Evolutionary conservation across 148 eudicot genomes (phyloP).

Genomic region (Spergularia bocconei): DNA sequence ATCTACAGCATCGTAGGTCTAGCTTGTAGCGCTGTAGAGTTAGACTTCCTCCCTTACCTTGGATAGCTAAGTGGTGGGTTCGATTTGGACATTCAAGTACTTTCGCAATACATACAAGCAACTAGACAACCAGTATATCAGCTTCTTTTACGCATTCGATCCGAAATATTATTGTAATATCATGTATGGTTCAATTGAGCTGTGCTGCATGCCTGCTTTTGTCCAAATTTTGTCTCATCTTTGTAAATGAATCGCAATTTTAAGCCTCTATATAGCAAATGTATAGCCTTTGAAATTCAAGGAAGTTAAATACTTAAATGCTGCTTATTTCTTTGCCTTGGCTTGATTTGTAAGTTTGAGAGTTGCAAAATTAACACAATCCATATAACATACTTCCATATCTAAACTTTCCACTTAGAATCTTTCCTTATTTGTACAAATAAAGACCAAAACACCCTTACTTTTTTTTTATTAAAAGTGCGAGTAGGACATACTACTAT

Average conservation of each 20-base stretch:
- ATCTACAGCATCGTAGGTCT: constrained; percentile 11
- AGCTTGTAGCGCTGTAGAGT: neutral
- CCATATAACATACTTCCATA: no score
- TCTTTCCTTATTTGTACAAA: no score
- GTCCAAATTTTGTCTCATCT: neutral
- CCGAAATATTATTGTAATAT: neutral
- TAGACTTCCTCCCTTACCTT: neutral
- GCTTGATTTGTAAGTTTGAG: no score
- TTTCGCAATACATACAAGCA: neutral
- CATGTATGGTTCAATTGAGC: constrained; percentile 3
- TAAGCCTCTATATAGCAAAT: constrained; percentile 7
- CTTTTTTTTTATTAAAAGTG: no score
- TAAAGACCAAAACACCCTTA: no score
- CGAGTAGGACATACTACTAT: no score
- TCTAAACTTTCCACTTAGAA: no score
- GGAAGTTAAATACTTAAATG: no score
- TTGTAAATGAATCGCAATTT: constrained; percentile 17
- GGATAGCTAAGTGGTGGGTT: neutral
- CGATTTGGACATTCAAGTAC: neutral
- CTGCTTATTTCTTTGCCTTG: no score
- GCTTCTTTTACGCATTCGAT: neutral
- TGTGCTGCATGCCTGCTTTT: neutral
- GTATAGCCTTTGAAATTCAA: constrained; percentile 12
- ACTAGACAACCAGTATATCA: neutral
- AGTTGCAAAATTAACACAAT: no score